These are phyloP conservation scores for Paraconiothyrium sp. DNA, from an alignment of 2,329 filamentous ascomycete genomes.

Conservation along the genomic window DNA sequence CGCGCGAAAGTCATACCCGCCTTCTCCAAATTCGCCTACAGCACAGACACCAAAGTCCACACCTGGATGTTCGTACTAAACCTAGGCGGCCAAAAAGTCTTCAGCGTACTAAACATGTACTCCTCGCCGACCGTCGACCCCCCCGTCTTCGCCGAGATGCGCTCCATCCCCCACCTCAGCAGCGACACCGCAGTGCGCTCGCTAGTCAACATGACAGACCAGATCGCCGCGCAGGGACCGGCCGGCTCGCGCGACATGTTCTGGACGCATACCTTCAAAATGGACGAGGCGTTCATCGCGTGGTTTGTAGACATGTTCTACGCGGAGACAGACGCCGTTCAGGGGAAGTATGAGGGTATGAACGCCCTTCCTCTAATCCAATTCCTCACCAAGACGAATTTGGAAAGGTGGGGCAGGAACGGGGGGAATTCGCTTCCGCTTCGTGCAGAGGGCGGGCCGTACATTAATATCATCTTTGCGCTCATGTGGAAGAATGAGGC, in stretches of 20 bases:
- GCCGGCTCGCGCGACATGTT: conserved; percentile 39
- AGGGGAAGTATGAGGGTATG: conserved; percentile 18
- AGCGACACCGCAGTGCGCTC: conserved; percentile 19
- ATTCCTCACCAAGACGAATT: conserved; percentile 27
- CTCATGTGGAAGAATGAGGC: conserved; percentile 31
- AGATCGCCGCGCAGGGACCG: conserved; percentile 47
- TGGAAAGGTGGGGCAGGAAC: conserved; percentile 22
- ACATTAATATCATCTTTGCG: conserved; percentile 26
- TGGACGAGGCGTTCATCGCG: conserved; percentile 28
- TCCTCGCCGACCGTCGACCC: conserved; percentile 15
- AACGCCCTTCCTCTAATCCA: conserved; percentile 21
- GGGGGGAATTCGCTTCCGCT: conserved; percentile 36
- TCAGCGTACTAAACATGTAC: conserved; percentile 15
- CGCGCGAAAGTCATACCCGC: neutral
- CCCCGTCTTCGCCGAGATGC: conserved; percentile 16
- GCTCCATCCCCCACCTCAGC: conserved; percentile 20
- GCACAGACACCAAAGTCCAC: conserved; percentile 20
- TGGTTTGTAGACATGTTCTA: conserved; percentile 31
- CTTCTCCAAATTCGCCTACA: conserved; percentile 5
- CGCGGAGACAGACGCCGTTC: conserved; percentile 23
- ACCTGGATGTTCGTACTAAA: conserved; percentile 18
- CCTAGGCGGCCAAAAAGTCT: conserved; percentile 12
- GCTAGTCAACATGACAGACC: conserved; percentile 37
- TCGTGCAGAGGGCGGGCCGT: conserved; percentile 25
- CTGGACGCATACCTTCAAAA: conserved; percentile 35